Evolutionary conservation across 257 asterid genomes (phyloP).

Genomic region (Lantana camara): DNA sequence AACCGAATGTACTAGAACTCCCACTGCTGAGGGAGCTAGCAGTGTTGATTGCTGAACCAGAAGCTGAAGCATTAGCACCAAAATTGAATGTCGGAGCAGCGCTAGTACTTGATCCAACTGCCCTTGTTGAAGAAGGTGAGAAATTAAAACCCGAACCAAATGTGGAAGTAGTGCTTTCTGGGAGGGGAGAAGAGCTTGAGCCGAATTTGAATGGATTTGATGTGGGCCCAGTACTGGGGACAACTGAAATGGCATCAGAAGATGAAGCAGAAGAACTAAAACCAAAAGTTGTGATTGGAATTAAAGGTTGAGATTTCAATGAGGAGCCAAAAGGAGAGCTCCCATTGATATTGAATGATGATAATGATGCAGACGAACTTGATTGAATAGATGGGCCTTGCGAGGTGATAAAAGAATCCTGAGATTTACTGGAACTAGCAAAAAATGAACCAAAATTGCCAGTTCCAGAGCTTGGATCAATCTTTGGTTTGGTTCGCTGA

Average conservation of each 20-base stretch:
- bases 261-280: conserved; percentile 45
- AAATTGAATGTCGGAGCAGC: conserved; percentile 27
- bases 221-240: conserved; percentile 35
- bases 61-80: conserved; percentile 29
- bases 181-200: conserved; percentile 27
- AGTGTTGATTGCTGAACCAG: conserved; percentile 19
- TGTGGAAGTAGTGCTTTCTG: conserved; percentile 30
- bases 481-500: conserved; percentile 26
- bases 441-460: conserved; percentile 41
- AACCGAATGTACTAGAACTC: conserved; percentile 38
- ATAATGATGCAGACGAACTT: conserved; percentile 35
- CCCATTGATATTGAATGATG: conserved; percentile 29
- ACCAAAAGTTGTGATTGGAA: conserved; percentile 32
- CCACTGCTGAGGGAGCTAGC: conserved; percentile 30
- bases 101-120: conserved; percentile 33
- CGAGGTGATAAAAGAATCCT: conserved; percentile 21
- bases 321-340: conserved; percentile 36
- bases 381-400: conserved; percentile 38
- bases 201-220: conserved; percentile 43
- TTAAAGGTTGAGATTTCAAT: conserved; percentile 26
- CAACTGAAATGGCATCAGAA: conserved; percentile 37
- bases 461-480: conserved; percentile 40
- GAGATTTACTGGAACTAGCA: conserved; percentile 39
- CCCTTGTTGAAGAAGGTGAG: conserved; percentile 19
- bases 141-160: conserved; percentile 41